Conservation (phyloP, 2,329 filamentous ascomycete species). For the Fusarium austroafricanum region DNA sequence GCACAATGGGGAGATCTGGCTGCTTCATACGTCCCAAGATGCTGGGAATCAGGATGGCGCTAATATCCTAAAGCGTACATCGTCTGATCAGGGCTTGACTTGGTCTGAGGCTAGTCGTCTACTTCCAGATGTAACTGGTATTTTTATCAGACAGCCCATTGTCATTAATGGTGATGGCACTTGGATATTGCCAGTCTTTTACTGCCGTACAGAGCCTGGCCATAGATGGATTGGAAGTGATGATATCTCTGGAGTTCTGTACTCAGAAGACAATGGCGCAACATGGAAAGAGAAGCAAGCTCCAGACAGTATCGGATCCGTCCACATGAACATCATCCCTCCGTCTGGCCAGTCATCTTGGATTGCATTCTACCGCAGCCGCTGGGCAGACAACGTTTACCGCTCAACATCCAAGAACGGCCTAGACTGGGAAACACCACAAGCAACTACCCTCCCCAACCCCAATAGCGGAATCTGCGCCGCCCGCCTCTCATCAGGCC, state of each 20-base stretch:
- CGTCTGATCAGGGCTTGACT: slow-evolving; percentile 50
- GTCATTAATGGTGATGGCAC: slow-evolving; percentile 51
- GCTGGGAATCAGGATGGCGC: slow-evolving; percentile 58
- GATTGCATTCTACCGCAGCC: slow-evolving; percentile 55
- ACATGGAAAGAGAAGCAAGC: slow-evolving; percentile 55
- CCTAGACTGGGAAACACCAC: slow-evolving; percentile 53
- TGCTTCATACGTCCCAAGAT: slow-evolving; percentile 59
- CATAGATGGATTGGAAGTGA: slow-evolving; percentile 59
- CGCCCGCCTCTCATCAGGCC: slow-evolving; percentile 52
- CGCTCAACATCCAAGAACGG: slow-evolving; percentile 54
- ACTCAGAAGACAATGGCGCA: slow-evolving; percentile 52
- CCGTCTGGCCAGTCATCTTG: slow-evolving; percentile 45
- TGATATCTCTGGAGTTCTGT: slow-evolving; percentile 55
- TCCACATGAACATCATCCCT: slow-evolving; percentile 58
- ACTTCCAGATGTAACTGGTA: slow-evolving; percentile 51
- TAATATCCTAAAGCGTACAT: slow-evolving; percentile 52
- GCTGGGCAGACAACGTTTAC: slow-evolving; percentile 59
- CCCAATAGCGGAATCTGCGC: slow-evolving; percentile 58
- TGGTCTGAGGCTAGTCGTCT: slow-evolving; percentile 52
- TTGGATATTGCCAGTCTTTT: slow-evolving; percentile 58
- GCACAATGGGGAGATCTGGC: slow-evolving; percentile 51
- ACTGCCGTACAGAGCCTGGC: slow-evolving; percentile 55
- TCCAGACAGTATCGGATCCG: slow-evolving; percentile 52
- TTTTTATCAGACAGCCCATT: slow-evolving; percentile 57
- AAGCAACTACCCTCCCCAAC: slow-evolving; percentile 54